Evolutionary conservation across 2,329 filamentous ascomycete genomes (phyloP).

Genomic region (Aulographum hederae): DNA sequence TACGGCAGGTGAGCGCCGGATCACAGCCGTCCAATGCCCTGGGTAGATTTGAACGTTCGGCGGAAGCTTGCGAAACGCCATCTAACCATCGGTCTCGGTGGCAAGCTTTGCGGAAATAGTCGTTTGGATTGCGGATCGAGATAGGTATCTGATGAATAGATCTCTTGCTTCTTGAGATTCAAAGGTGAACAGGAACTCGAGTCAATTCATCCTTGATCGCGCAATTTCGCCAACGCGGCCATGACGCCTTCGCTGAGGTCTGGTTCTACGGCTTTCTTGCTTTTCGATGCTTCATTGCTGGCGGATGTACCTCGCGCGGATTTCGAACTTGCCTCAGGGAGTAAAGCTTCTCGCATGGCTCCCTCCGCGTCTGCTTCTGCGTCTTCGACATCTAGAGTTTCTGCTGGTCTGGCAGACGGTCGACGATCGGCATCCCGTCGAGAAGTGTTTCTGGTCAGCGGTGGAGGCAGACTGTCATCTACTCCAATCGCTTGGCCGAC

Average conservation of each 20-base stretch:
- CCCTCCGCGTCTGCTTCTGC: conserved; percentile 4
- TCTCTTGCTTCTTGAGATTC: too few relatives aligned
- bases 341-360: conserved; percentile 3
- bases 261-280: conserved; percentile 10
- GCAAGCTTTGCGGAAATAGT: too few relatives aligned
- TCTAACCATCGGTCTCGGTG: too few relatives aligned
- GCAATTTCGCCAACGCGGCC: conserved; percentile 37
- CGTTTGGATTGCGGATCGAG: too few relatives aligned
- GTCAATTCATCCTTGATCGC: conserved; percentile 13
- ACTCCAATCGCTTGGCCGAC: background rate
- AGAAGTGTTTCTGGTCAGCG: background rate
- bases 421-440: conserved; percentile 5
- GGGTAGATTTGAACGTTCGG: too few relatives aligned
- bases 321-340: background rate
- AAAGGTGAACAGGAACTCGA: too few relatives aligned
- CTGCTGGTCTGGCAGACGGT: conserved; percentile 3
- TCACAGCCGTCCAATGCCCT: too few relatives aligned
- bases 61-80: too few relatives aligned
- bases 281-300: conserved; percentile 2
- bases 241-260: conserved; percentile 39
- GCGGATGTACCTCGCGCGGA: background rate
- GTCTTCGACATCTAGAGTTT: background rate
- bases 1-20: too few relatives aligned
- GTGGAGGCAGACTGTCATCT: background rate
- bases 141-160: too few relatives aligned